Conservation (phyloP, 768 basidiomycete genomes). For the Termitomyces sp. region DNA sequence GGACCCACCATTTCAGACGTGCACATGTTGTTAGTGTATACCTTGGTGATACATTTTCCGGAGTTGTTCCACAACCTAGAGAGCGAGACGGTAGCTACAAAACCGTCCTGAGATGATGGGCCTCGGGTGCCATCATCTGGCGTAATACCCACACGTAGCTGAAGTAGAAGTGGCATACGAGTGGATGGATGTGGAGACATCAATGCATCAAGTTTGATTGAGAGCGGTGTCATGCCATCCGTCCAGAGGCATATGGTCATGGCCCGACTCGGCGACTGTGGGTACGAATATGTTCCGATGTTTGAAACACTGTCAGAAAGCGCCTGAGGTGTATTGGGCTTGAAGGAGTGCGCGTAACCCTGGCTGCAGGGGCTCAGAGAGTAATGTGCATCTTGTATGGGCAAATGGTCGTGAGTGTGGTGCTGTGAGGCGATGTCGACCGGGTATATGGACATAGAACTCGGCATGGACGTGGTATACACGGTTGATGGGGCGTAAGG, state of each 20-base stretch:
- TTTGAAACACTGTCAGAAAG: slow-evolving; percentile 2
- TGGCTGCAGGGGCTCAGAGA: slow-evolving; percentile 4
- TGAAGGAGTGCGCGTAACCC: slow-evolving; percentile 3
- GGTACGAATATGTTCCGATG: slow-evolving; percentile 11
- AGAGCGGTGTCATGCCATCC: slow-evolving; percentile 65
- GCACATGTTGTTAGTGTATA: slow-evolving; percentile 48
- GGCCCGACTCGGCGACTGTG: slow-evolving; percentile 24
- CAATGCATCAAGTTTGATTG: slow-evolving; percentile 56
- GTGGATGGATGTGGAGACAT: slow-evolving; percentile 34
- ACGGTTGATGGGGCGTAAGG: slow-evolving; percentile 2
- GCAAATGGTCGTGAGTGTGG: slow-evolving; percentile 9
- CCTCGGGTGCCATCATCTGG: slow-evolving; percentile 49
- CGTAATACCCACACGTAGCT: slow-evolving; percentile 56
- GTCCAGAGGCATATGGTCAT: slow-evolving; percentile 52
- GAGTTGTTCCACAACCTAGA: slow-evolving; percentile 47
- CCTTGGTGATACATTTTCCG: slow-evolving; percentile 62
- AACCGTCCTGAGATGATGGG: slow-evolving; percentile 59
- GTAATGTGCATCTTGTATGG: slow-evolving; percentile 10
- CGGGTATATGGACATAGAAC: slow-evolving; percentile 14
- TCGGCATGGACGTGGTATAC: slow-evolving; percentile 13
- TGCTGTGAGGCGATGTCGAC: slow-evolving; percentile 8
- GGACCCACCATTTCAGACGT: slow-evolving; percentile 49
- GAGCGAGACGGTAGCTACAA: slow-evolving; percentile 55
- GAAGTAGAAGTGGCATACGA: slow-evolving; percentile 38
- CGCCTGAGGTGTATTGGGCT: not conserved